Percentiles rank a stretch among this genome's conserved stretches.
Evolutionary conservation across 805 yeast species (phyloP).

Genomic region (Wickerhamiella lipophila): DNA sequence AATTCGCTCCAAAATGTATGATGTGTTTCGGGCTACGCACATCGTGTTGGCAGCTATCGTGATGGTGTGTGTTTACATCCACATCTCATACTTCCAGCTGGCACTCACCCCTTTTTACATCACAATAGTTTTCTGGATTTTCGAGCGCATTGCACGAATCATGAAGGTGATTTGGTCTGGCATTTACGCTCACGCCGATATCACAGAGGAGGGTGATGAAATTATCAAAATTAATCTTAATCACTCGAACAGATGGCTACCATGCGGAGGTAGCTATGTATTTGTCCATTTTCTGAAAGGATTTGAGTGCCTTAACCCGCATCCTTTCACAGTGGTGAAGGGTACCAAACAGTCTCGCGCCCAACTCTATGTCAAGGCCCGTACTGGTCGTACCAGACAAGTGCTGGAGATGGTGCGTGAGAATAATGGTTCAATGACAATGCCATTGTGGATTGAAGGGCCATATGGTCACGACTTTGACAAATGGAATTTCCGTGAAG

Average conservation of each 20-base stretch:
- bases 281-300: slow-evolving; percentile 40
- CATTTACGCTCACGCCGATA: slow-evolving; percentile 18
- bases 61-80: slow-evolving; percentile 6
- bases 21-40: slow-evolving; percentile 47
- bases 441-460: slow-evolving; percentile 40
- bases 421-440: slow-evolving; percentile 20
- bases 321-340: slow-evolving; percentile 44
- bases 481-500: slow-evolving; percentile 30
- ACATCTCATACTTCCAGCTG: slow-evolving; percentile 9
- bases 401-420: slow-evolving; percentile 28
- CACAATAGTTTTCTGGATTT: slow-evolving; percentile 52
- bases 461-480: slow-evolving; percentile 36
- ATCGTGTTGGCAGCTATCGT: slow-evolving; percentile 28
- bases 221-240: slow-evolving; percentile 24
- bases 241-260: slow-evolving; percentile 35
- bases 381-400: slow-evolving; percentile 41
- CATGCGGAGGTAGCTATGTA: slow-evolving; percentile 43
- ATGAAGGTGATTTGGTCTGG: slow-evolving; percentile 47
- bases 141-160: slow-evolving; percentile 49
- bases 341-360: slow-evolving; percentile 5
- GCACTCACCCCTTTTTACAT: slow-evolving; percentile 30
- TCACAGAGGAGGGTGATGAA: slow-evolving; percentile 15
- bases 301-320: slow-evolving; percentile 49
- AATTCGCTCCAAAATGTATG: slow-evolving; percentile 50
- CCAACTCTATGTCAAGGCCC: slow-evolving; percentile 19